phyloP scores from a whole-genome alignment of 768 basidiomycete genomes.

The Pleurotus cornucopiae region DNA sequence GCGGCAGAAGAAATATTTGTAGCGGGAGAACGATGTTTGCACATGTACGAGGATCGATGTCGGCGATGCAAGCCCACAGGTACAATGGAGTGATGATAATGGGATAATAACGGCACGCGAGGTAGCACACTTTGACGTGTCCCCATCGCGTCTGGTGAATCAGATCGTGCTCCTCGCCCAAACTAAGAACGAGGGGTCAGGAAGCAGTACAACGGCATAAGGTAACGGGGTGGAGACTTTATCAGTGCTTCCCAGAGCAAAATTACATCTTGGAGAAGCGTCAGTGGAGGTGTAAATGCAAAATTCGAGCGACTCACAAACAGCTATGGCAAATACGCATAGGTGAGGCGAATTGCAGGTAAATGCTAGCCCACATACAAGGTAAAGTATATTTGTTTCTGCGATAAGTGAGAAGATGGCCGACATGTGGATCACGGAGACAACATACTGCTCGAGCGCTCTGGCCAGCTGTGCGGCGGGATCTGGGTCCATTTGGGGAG shows the following conservation, averaged over 20 bases:
- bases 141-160: conserved; percentile 19
- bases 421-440: neutral
- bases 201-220: neutral
- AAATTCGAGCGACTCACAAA: neutral
- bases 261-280: neutral
- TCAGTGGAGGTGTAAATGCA: neutral
- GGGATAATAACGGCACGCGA: conserved; percentile 24
- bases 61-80: conserved; percentile 20
- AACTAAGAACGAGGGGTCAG: neutral
- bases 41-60: conserved; percentile 17
- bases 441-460: neutral
- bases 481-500: neutral
- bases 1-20: conserved; percentile 20
- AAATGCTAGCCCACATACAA: neutral
- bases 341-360: neutral
- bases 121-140: conserved; percentile 17
- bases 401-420: neutral
- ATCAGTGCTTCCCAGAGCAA: conserved; percentile 8
- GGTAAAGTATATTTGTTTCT: conserved; percentile 5
- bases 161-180: conserved; percentile 9
- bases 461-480: neutral
- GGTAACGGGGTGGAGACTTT: neutral
- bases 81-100: conserved; percentile 18
- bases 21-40: conserved; percentile 14
- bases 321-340: neutral